A percentile compares a stretch with the other conserved stretches of the same genome.
Conservation (phyloP, 768 basidiomycete species). For the Pulveroboletus ravenelii region DNA sequence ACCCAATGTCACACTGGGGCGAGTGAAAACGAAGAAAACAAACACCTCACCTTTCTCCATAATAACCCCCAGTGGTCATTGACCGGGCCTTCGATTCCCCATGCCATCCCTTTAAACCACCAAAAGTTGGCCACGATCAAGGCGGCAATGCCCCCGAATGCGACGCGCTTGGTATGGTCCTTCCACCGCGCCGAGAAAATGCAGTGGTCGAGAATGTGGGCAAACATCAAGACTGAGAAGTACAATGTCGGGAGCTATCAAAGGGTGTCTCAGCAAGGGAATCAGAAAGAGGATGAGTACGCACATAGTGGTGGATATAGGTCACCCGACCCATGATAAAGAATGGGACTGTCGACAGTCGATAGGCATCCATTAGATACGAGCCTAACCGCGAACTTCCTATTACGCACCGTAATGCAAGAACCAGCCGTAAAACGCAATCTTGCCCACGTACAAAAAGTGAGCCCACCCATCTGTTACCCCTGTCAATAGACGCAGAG, state of each 20-base stretch:
- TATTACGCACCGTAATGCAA: slow-evolving; percentile 75
- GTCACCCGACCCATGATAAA: slow-evolving; percentile 97
- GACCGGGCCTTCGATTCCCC: slow-evolving; percentile 89
- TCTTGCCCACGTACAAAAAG: slow-evolving; percentile 87
- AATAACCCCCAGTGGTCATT: slow-evolving; percentile 70
- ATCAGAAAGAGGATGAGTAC: slow-evolving; percentile 25
- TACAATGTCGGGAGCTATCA: slow-evolving; percentile 89
- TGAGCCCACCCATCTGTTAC: slow-evolving; percentile 84
- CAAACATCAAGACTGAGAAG: slow-evolving; percentile 90
- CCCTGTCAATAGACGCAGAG: slow-evolving; percentile 5
- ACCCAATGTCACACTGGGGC: background rate
- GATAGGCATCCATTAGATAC: background rate
- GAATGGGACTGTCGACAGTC: slow-evolving; percentile 69
- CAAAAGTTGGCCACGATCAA: slow-evolving; percentile 77
- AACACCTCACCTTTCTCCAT: slow-evolving; percentile 58
- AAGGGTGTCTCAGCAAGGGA: background rate
- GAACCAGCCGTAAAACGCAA: slow-evolving; percentile 88
- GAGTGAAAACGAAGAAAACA: too few relatives aligned
- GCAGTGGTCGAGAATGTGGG: slow-evolving; percentile 89
- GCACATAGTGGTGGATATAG: slow-evolving; percentile 92
- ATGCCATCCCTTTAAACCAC: slow-evolving; percentile 91
- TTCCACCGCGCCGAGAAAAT: slow-evolving; percentile 75
- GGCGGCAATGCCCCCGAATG: slow-evolving; percentile 59
- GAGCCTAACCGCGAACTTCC: background rate
- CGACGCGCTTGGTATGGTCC: slow-evolving; percentile 60